Base-by-base conservation (phyloP, 208 protist species). In the Tetramitus jugosus region DNA sequence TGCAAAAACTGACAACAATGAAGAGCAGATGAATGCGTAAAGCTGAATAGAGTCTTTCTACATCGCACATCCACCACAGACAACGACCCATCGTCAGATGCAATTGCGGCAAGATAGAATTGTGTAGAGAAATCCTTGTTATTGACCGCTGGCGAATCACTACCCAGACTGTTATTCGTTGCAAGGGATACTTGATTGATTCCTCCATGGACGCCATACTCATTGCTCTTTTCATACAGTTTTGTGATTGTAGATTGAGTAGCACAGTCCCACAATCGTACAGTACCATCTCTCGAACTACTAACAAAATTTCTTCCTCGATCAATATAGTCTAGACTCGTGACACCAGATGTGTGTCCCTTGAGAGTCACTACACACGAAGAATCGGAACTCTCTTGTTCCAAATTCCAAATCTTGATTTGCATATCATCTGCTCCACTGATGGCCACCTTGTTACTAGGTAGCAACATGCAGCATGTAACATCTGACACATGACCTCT, bases 321-420 rank as follows among this genome's bases (percentile, higher is more conserved):
- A 33, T 71, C 35, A 71, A 71, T 71, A 31, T 49, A 71, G 29
- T 42, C 35, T 49, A 71, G 10, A 49, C 23, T 17, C 7, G 0
- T 42, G 20, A 71, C 35, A 1, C n/a, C 39, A 40, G n/a, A 35
- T 13, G 4, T 49, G 49, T 71, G 65, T 49, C 65, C 65, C 49
- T 71, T 71, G 7, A 71, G 39, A 13, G 65, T 49, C 20, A 40
- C 37, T 14, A 4, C 65, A 71, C 65, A 71, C 33, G 13, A 4
- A 35, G 39, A 35, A 49, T 71, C 33, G 3, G 65, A 52, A n/a
- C n/a, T n/a, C n/a, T n/a, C n/a, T n/a, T n/a, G n/a, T n/a, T n/a
- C n/a, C 49, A 71, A 71, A 49, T 49, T 29, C 65, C 65, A 71
- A 49, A 71, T 71, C 49, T 71, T 71, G 35, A 71, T 46, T 46